Evolutionary conservation across 2,329 filamentous ascomycete genomes (phyloP).

Genomic region (Fusarium multiceps): DNA sequence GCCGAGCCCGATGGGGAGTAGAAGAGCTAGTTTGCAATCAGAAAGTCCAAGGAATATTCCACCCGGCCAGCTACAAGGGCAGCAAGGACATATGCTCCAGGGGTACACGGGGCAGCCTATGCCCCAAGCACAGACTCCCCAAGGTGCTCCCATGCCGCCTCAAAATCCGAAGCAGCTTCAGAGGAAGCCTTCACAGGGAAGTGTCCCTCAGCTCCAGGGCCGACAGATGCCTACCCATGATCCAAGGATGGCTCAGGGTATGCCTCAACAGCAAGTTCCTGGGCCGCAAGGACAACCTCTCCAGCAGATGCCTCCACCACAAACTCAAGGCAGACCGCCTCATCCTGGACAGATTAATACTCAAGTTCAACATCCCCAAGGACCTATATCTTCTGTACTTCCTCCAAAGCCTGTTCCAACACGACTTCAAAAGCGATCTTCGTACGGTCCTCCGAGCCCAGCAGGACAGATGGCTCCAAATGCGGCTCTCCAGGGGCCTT

Average conservation of each 20-base stretch:
- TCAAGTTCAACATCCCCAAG: slow-evolving; percentile 11
- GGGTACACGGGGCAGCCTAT: slow-evolving; percentile 13
- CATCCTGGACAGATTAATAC: slow-evolving; percentile 8
- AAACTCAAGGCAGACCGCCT: slow-evolving; percentile 6
- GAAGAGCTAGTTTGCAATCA: slow-evolving; percentile 39
- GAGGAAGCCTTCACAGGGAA: slow-evolving; percentile 36
- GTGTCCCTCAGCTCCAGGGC: slow-evolving; percentile 9
- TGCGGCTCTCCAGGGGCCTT: slow-evolving; percentile 1
- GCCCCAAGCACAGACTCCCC: slow-evolving; percentile 5
- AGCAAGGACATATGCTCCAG: slow-evolving; percentile 13
- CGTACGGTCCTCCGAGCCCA: slow-evolving; percentile 22
- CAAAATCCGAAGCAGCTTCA: slow-evolving; percentile 30
- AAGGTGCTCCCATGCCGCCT: slow-evolving; percentile 3
- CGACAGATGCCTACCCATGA: slow-evolving; percentile 23
- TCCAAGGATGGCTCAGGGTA: slow-evolving; percentile 2
- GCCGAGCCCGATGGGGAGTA: slow-evolving; percentile 35
- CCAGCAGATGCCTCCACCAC: slow-evolving; percentile 12
- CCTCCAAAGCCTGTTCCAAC: slow-evolving; percentile 22
- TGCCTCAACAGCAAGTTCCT: slow-evolving; percentile 10
- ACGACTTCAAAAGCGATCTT: slow-evolving; percentile 22
- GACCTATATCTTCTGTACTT: slow-evolving; percentile 8
- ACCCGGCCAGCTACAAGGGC: slow-evolving; percentile 28
- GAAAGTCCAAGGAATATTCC: slow-evolving; percentile 20
- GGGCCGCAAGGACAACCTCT: slow-evolving; percentile 12
- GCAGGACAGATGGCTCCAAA: slow-evolving; percentile 19